Percentiles rank a stretch among this genome's conserved stretches.
Conservation (phyloP, 805 yeast species). For the Yamadazyma scolyti region DNA sequence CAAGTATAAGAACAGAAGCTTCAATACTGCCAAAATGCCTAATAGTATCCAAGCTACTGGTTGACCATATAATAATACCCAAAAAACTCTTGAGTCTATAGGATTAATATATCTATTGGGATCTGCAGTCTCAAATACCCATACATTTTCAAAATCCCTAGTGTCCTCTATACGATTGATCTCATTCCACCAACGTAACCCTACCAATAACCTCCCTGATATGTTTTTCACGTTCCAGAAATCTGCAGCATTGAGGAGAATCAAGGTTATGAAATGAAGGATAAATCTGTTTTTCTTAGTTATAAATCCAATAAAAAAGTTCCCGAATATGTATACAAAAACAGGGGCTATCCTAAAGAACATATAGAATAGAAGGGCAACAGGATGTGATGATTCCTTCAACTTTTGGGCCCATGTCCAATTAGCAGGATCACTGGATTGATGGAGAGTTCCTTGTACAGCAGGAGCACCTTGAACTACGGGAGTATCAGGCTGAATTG, state of each 20-base stretch:
- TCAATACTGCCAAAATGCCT: slow-evolving; percentile 74
- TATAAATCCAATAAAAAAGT: slow-evolving; percentile 51
- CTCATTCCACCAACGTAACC: slow-evolving; percentile 97
- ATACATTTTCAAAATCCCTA: slow-evolving; percentile 58
- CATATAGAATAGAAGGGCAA: slow-evolving; percentile 66
- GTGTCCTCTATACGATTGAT: slow-evolving; percentile 41
- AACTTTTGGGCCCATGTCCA: slow-evolving; percentile 33
- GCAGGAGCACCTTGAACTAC: slow-evolving; percentile 6
- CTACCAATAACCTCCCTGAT: slow-evolving; percentile 85
- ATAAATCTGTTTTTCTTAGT: slow-evolving; percentile 50
- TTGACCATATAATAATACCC: slow-evolving; percentile 72
- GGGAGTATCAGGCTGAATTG: not conserved
- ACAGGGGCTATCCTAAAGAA: slow-evolving; percentile 62
- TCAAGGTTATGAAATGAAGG: slow-evolving; percentile 72
- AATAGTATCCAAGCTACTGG: slow-evolving; percentile 75
- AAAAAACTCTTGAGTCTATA: slow-evolving; percentile 84
- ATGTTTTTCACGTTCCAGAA: slow-evolving; percentile 93
- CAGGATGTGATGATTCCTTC: slow-evolving; percentile 75
- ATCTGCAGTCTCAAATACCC: slow-evolving; percentile 89
- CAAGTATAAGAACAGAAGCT: slow-evolving; percentile 67
- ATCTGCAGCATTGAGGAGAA: slow-evolving; percentile 78
- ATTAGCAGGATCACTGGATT: slow-evolving; percentile 11
- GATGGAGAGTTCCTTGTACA: slow-evolving; percentile 1
- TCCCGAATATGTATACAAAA: slow-evolving; percentile 66
- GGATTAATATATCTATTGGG: slow-evolving; percentile 75